A percentile compares a stretch with the other conserved stretches of the same genome.
Conservation (phyloP, 2,329 filamentous ascomycete species). For the Nothophoma quercina region DNA sequence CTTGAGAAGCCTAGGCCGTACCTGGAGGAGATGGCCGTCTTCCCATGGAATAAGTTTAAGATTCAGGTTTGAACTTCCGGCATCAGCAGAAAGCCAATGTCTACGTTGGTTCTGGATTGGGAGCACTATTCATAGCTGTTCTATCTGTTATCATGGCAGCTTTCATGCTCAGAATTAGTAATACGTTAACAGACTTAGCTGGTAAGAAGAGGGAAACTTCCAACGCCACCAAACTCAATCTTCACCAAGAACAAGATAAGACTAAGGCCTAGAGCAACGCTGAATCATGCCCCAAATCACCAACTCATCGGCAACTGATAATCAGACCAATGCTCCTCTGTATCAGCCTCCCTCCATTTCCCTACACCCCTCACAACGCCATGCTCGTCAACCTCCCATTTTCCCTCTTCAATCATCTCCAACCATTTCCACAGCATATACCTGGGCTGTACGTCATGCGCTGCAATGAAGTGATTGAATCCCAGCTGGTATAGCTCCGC, state of each 20-base stretch:
- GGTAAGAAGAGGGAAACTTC: too few relatives aligned
- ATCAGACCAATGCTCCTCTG: conserved; percentile 18
- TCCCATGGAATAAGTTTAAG: conserved; percentile 38
- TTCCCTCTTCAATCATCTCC: conserved; percentile 29
- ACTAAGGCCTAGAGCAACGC: too few relatives aligned
- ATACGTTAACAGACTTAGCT: too few relatives aligned
- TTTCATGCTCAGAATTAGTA: too few relatives aligned
- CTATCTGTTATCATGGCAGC: too few relatives aligned
- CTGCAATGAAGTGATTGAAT: conserved; percentile 22
- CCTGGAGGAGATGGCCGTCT: conserved; percentile 37
- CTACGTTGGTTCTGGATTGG: too few relatives aligned
- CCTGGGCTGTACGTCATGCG: conserved; percentile 15
- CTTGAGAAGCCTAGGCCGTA: conserved; percentile 40
- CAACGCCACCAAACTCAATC: too few relatives aligned
- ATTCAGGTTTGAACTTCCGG: conserved; percentile 20
- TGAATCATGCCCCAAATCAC: background rate
- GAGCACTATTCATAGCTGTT: too few relatives aligned
- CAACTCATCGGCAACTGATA: conserved; percentile 20
- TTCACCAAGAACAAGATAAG: too few relatives aligned
- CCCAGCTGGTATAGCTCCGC: conserved; percentile 24
- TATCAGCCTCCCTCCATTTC: conserved; percentile 30
- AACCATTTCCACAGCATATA: conserved; percentile 24
- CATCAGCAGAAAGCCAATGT: conserved; percentile 34
- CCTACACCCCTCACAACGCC: conserved; percentile 28
- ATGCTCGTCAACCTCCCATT: conserved; percentile 27